Conservation (phyloP, 1,139 yeast species). For the Hemisphaericaspora xylofermentans region DNA sequence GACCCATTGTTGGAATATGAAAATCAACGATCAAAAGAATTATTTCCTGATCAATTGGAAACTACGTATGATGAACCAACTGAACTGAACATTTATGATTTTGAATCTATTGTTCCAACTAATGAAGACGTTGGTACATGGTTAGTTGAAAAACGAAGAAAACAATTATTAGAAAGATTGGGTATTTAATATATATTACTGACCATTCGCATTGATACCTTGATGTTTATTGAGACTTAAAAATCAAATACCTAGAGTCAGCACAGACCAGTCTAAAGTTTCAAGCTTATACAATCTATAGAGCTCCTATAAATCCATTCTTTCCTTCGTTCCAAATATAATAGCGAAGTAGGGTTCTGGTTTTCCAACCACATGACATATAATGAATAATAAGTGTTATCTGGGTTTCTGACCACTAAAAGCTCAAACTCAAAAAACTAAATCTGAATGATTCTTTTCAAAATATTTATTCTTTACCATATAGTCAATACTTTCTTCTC, state of each 20-base stretch:
- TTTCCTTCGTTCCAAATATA: too few relatives aligned
- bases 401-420: too few relatives aligned
- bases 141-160: slow-evolving; percentile 46
- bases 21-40: slow-evolving; percentile 18
- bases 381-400: too few relatives aligned
- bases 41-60: slow-evolving; percentile 13
- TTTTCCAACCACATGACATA: too few relatives aligned
- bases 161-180: slow-evolving; percentile 40
- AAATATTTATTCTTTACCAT: too few relatives aligned
- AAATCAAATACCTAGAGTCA: too few relatives aligned
- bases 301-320: too few relatives aligned
- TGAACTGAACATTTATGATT: slow-evolving; percentile 17
- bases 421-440: neutral
- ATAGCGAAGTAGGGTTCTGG: too few relatives aligned
- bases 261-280: neutral
- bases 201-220: too few relatives aligned
- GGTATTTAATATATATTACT: slow-evolving; percentile 14
- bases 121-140: slow-evolving; percentile 43
- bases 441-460: neutral
- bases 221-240: too few relatives aligned
- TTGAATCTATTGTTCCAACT: slow-evolving; percentile 31
- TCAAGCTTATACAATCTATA: too few relatives aligned
- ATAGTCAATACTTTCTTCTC: slow-evolving; percentile 1
- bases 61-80: neutral
- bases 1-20: slow-evolving; percentile 23